These are phyloP conservation scores for Selaginella moellendorffii DNA, from an alignment of 75 land plant species.

Conservation along the genomic window DNA sequence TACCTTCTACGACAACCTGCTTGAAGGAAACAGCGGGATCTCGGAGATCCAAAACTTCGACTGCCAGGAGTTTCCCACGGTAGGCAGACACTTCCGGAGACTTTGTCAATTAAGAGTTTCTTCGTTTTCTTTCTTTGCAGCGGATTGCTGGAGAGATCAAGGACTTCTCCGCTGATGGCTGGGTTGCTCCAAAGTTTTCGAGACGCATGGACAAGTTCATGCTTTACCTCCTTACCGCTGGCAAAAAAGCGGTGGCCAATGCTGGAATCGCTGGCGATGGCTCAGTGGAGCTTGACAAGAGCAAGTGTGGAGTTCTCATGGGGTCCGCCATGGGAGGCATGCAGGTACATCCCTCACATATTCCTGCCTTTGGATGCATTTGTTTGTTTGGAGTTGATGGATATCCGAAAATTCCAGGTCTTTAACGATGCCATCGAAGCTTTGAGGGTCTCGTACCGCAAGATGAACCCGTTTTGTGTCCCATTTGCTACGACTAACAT, in stretches of 20 bases:
- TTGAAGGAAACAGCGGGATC: conserved; percentile 85
- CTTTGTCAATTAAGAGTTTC: background rate
- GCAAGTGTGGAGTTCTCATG: conserved; percentile 5
- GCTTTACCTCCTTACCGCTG: background rate
- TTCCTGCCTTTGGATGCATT: background rate
- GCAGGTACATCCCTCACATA: background rate
- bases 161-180: background rate
- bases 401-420: conserved; percentile 4
- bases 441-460: conserved; percentile 3
- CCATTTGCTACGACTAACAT: conserved; percentile 6
- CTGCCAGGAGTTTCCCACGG: conserved; percentile 68
- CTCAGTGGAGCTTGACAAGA: background rate
- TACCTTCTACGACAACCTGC: conserved; percentile 33
- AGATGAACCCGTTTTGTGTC: conserved; percentile 4
- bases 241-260: conserved; percentile 5
- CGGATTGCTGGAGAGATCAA: conserved; percentile 1
- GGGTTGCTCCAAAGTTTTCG: conserved; percentile 4
- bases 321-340: conserved; percentile 9
- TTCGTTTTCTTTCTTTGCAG: background rate
- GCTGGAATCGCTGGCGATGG: background rate
- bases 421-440: conserved; percentile 6
- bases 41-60: conserved; percentile 77
- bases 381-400: background rate
- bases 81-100: too few species aligned
- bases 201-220: conserved; percentile 9